Conservation (phyloP, 768 basidiomycete species). For the Hemileccinum impolitum region DNA sequence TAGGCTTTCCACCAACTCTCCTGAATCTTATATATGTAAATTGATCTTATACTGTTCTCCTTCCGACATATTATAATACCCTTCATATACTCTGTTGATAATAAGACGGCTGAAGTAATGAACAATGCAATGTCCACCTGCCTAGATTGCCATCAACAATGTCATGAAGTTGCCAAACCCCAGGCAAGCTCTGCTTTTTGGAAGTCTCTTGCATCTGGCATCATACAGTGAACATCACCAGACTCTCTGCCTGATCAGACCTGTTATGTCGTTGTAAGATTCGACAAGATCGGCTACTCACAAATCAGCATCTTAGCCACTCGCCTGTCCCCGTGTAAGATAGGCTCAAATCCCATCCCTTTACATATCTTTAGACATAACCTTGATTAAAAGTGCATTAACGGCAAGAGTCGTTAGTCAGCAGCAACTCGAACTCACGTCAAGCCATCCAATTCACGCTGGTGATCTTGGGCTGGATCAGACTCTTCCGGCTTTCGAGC, state of each 20-base stretch:
- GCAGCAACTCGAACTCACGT: slow-evolving; percentile 42
- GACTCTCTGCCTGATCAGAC: slow-evolving; percentile 42
- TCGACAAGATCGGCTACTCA: slow-evolving; percentile 35
- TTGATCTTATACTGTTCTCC: slow-evolving; percentile 2
- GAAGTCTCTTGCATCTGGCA: slow-evolving; percentile 26
- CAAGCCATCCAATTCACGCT: slow-evolving; percentile 63
- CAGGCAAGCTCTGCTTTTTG: slow-evolving; percentile 34
- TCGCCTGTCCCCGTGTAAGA: slow-evolving; percentile 50
- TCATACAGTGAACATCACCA: slow-evolving; percentile 38
- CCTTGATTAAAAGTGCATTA: slow-evolving; percentile 35
- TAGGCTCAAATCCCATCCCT: slow-evolving; percentile 68
- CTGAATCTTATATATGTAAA: slow-evolving; percentile 1
- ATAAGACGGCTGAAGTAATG: neutral
- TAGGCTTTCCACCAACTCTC: slow-evolving; percentile 10
- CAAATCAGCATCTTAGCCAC: slow-evolving; percentile 64
- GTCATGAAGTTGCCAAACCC: slow-evolving; percentile 35
- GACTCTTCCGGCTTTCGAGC: slow-evolving; percentile 57
- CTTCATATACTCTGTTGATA: slow-evolving; percentile 2
- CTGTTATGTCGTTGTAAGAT: neutral
- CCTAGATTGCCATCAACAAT: neutral
- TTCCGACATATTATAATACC: slow-evolving; percentile 9
- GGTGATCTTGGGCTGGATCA: slow-evolving; percentile 72
- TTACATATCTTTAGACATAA: slow-evolving; percentile 67
- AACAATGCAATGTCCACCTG: neutral
- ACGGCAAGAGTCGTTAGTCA: neutral